These are phyloP conservation scores for Populus hybrid DNA, from an alignment of 441 rosid genomes.

Conservation along the genomic window DNA sequence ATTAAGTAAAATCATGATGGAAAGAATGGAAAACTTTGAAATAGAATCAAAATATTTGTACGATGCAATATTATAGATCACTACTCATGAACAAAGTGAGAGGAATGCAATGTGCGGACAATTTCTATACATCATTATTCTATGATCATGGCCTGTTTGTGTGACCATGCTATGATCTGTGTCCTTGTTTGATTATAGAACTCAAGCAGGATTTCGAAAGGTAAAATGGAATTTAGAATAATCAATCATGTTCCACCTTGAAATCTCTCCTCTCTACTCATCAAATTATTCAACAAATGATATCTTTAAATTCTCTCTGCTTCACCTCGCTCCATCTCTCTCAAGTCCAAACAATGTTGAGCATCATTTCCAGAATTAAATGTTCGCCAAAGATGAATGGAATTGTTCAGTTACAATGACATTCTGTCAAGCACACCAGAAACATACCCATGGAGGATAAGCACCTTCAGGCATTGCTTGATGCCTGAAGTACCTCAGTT, in stretches of 20 bases:
- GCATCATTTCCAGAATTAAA: not conserved
- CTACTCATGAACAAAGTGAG: not conserved
- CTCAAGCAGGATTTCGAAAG: not conserved
- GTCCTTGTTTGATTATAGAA: not conserved
- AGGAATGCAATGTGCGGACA: not conserved
- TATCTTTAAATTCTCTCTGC: not conserved
- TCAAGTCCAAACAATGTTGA: not conserved
- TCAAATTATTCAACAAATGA: not conserved
- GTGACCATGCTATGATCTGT: not conserved
- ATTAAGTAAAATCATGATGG: not conserved
- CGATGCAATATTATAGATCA: not conserved
- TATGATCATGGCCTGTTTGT: not conserved
- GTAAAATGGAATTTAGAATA: not conserved
- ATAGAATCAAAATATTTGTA: not conserved
- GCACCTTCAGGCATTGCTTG: constrained; percentile 44
- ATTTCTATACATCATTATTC: not conserved
- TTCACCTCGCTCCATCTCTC: not conserved
- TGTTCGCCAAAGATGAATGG: not conserved
- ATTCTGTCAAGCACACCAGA: not conserved
- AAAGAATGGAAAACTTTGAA: not conserved
- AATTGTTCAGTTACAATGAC: not conserved
- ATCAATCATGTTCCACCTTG: not conserved
- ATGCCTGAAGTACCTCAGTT: constrained; percentile 29
- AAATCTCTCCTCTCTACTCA: not conserved
- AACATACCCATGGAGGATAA: constrained; percentile 87